phyloP scores from a whole-genome alignment of 2,329 filamentous ascomycete species.

The Talaromyces amestolkiae region DNA sequence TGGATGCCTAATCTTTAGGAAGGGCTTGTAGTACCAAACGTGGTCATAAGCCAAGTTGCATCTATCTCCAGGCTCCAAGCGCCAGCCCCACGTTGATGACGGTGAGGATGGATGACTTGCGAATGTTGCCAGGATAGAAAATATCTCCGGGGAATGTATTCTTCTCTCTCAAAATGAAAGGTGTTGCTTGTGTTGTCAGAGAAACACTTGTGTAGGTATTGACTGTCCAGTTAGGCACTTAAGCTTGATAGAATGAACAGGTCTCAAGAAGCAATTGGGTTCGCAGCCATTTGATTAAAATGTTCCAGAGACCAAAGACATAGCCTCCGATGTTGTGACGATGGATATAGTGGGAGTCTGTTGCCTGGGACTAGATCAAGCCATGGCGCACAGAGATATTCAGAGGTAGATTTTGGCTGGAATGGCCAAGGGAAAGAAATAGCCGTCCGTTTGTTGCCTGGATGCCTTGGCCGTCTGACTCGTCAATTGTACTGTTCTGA shows the following conservation, averaged over 20 bases:
- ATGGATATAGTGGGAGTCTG: background rate
- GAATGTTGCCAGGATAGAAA: background rate
- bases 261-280: background rate
- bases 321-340: background rate
- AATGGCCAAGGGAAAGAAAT: background rate
- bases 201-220: background rate
- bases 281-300: background rate
- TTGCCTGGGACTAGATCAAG: slow-evolving; percentile 13
- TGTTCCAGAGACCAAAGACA: background rate
- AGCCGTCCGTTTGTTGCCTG: background rate
- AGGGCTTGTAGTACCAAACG: background rate
- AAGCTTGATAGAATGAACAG: background rate
- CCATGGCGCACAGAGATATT: slow-evolving; percentile 10
- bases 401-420: background rate
- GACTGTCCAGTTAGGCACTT: background rate
- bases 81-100: slow-evolving; percentile 8
- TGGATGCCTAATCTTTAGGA: background rate
- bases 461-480: background rate
- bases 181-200: background rate
- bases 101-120: background rate
- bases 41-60: slow-evolving; percentile 5
- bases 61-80: slow-evolving; percentile 7
- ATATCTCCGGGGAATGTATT: no score
- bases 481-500: background rate
- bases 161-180: background rate